A percentile compares a stretch with the other conserved stretches of the same genome.
Conservation (phyloP, 2,329 filamentous ascomycete genomes). For the Xylariaceae sp. region DNA sequence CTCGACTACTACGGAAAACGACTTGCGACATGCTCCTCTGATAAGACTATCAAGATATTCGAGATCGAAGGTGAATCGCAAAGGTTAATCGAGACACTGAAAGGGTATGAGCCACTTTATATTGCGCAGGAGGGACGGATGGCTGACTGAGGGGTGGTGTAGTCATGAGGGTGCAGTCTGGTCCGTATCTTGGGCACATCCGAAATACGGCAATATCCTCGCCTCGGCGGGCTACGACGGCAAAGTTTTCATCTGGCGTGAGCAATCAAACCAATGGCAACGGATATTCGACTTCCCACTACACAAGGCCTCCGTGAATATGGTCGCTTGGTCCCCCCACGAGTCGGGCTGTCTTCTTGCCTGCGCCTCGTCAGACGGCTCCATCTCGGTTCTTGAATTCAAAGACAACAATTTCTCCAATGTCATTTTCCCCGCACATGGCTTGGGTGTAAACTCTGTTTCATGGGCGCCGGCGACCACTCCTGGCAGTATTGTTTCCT, state of each 20-base stretch:
- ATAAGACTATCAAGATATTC: constrained; percentile 99
- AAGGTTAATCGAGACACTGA: constrained; percentile 84
- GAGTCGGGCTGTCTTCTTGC: constrained; percentile 92
- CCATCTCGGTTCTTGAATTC: constrained; percentile 92
- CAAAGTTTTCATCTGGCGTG: constrained; percentile 98
- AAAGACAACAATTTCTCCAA: constrained; percentile 92
- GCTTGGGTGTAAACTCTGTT: constrained; percentile 90
- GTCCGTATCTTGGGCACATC: constrained; percentile 97
- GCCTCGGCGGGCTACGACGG: constrained; percentile 95
- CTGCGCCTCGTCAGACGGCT: constrained; percentile 89
- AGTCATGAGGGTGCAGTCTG: constrained; percentile 97
- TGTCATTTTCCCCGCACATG: constrained; percentile 85
- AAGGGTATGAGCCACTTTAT: constrained; percentile 61
- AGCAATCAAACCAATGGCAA: constrained; percentile 72
- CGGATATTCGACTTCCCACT: constrained; percentile 89
- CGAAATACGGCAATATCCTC: constrained; percentile 97
- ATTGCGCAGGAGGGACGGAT: neutral
- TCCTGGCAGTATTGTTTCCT: constrained; percentile 80
- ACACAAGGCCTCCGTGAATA: constrained; percentile 95
- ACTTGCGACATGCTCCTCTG: constrained; percentile 93
- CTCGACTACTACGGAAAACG: constrained; percentile 97
- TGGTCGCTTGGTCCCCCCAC: constrained; percentile 95
- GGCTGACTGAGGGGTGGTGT: constrained; percentile 23
- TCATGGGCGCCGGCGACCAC: constrained; percentile 86
- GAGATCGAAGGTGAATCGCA: constrained; percentile 94